Base-by-base conservation (phyloP, 2,329 filamentous ascomycete genomes). In the Aureobasidium sp. region DNA sequence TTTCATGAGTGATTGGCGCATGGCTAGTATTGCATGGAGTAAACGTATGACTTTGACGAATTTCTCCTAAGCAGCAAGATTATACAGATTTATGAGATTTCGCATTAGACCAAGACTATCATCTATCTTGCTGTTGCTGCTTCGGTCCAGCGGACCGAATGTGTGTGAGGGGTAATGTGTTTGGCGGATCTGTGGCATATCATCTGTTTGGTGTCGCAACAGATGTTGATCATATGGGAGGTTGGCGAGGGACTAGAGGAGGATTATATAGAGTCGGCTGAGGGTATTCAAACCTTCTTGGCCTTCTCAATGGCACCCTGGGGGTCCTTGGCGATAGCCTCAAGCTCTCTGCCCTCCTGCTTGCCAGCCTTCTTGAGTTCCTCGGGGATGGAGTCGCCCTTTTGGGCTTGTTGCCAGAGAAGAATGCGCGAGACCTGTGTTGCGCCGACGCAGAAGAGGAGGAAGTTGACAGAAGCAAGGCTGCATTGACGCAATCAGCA, bases 391-490 rank as follows among this genome's bases (percentile, higher is more conserved):
- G 67, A 64, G 57, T 72, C 66, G 37, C 79, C 74, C 78, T 90
- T 86, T 71, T 87, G 76, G 64, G 81, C 82, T 67, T 79, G 76
- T 69, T 87, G 81, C 75, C 87, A 88, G 70, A 84, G 62, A 68
- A 85, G 76, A 72, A 97, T 97, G 70, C 94, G 87, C 67, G 79
- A 79, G 67, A 90, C 82, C 81, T 99, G 94, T 67, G 90, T 83
- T 63, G 90, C 79, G 70, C 94, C 94, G 66, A 97, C 92, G 68
- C 88, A 79, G 70, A 89, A 93, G 70, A 99, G 88, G 83, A 97
- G 95, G 84, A 97, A 97, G 85, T 99, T 99, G 74, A 97, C 94
- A 61, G 91, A 87, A 65, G 94, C 94, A 64, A 99, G 87, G 65
- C 88, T 91, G 65, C 17, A 45, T 68, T 11, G 14, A 12, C 11